Evolutionary conservation across 139 green algal genomes (phyloP), one percentile per base, ranked within the genome.

Genomic region (Chlamydomonas incerta): DNA sequence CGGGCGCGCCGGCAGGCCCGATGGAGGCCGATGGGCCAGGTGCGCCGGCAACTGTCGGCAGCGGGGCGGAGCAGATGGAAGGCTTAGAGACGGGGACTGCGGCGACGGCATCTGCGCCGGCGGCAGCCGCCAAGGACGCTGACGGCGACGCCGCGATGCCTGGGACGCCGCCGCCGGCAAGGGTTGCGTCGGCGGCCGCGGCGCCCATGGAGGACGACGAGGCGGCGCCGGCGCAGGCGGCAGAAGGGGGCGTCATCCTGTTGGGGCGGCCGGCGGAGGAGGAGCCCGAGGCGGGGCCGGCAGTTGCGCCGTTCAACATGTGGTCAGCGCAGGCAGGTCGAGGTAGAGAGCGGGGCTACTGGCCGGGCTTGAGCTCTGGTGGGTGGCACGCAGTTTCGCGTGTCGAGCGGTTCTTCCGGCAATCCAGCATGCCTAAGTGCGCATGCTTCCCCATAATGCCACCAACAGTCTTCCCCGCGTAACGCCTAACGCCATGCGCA

Each of bases 261-360:
- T 6, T 34, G 21, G 34, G 18, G 34, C 34, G 34, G 34, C 34
- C 35, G 68, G 14, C 34, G 31, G n/a, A 31, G 50, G 50, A 35
- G 9, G 50, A 80, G 1, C 37, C 41, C 28, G 63, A 35, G 15
- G 66, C 66, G 24, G 66, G 75, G 28, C 75, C 75, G 24, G 1
- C 35, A 3, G 74, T 35, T n/a, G 60, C 60, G 82, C 91, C 93
- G 15, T 92, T 95, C 71, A 80, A 94, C 81, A 94, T 95, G 83
- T 94, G 90, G 90, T 82, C 85, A 13, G 57, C 37, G 8, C 85
- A 92, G 74, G 69, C 8, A 8, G 6, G 41, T 50, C n/a, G n/a
- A n/a, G n/a, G n/a, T n/a, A n/a, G n/a, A n/a, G n/a, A n/a, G n/a
- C n/a, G n/a, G n/a, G n/a, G n/a, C n/a, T n/a, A n/a, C n/a, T n/a